A percentile compares a stretch with the other conserved stretches of the same genome.
phyloP scores from a whole-genome alignment of 306 rosid species.

The Carpinus fangiana region DNA sequence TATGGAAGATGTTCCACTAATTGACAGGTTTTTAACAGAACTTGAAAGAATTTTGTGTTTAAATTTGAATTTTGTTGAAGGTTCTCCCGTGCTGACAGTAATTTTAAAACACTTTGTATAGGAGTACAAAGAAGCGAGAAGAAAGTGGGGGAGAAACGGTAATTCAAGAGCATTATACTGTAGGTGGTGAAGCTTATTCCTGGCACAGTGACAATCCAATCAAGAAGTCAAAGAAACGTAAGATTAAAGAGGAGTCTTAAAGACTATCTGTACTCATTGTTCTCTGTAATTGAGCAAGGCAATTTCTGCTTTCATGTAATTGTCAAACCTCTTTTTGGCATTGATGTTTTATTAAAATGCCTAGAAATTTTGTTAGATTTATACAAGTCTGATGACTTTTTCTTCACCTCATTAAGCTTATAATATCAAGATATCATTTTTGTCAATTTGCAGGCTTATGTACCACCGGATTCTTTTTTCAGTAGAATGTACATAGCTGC shows the following conservation, averaged over 20 bases:
- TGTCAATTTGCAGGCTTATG: background rate
- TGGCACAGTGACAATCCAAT: conserved; percentile 31
- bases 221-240: conserved; percentile 45
- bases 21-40: conserved; percentile 44
- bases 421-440: background rate
- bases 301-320: conserved; percentile 30
- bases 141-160: conserved; percentile 40
- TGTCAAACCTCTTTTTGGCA: background rate
- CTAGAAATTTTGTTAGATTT: background rate
- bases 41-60: background rate
- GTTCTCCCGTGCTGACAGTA: background rate
- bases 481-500: background rate
- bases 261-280: background rate
- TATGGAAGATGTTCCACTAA: conserved; percentile 37
- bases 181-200: conserved; percentile 23
- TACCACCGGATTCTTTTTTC: background rate
- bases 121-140: conserved; percentile 49
- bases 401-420: background rate
- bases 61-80: background rate
- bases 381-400: background rate
- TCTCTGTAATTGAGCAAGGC: conserved; percentile 3
- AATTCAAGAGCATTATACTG: conserved; percentile 28
- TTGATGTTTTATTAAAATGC: background rate
- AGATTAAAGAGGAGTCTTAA: conserved; percentile 37
- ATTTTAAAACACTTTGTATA: conserved; percentile 22